These are phyloP conservation scores for Endotrypanum monterogeii DNA, from an alignment of 208 protist genomes.

Conservation along the genomic window DNA sequence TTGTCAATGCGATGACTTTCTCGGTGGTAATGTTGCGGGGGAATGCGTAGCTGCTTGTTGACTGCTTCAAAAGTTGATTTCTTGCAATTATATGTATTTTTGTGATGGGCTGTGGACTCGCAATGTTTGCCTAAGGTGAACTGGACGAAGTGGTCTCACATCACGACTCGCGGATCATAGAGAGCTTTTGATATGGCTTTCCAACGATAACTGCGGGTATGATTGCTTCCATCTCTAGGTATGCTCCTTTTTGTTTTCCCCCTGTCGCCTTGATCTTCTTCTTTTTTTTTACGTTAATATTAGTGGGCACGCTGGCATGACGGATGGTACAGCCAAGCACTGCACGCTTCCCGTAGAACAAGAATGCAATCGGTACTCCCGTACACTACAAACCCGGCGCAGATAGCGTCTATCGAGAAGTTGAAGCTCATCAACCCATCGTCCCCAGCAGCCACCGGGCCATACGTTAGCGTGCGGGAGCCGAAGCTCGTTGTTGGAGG, in stretches of 20 bases:
- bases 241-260: neutral
- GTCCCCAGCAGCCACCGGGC: constrained; percentile 59
- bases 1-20: neutral
- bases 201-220: neutral
- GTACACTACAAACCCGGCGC: constrained; percentile 83
- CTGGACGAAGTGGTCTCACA: neutral
- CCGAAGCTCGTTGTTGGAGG: constrained; percentile 70
- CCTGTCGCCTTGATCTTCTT: neutral
- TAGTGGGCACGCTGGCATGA: neutral
- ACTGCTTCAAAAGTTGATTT: neutral
- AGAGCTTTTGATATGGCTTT: neutral
- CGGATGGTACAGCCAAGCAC: neutral
- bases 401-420: constrained; percentile 75
- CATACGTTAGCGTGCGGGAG: constrained; percentile 60
- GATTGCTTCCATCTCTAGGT: neutral
- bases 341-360: neutral
- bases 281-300: neutral
- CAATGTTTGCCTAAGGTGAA: neutral
- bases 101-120: neutral
- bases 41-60: neutral
- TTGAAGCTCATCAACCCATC: constrained; percentile 82
- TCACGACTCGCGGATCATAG: neutral
- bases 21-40: neutral
- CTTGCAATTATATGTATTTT: neutral
- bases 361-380: constrained; percentile 83